Evolutionary conservation across 75 land plant species (phyloP), one percentile per base, ranked within the genome.

Genomic region (Ceratopteris richardii): DNA sequence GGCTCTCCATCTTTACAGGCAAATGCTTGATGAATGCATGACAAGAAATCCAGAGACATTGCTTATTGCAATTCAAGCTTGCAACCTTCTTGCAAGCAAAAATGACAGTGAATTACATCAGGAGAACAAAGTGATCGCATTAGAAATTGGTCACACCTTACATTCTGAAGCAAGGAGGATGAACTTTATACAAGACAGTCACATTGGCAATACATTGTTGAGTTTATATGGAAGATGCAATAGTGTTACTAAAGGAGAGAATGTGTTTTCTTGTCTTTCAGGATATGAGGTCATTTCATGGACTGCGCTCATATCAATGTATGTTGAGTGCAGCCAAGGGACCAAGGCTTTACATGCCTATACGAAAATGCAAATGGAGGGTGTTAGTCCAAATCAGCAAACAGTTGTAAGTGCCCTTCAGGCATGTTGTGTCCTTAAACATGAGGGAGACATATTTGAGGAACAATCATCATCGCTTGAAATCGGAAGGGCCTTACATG

Each of bases 1-100:
- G 26, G 63, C 63, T 9, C n/a, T 61, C 1, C 37, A 18, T 12
- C 28, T 43, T 3, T 61, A 33, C 29, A 1, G 19, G 44, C 23
- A 44, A 19, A 61, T 61, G 63, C 58, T 67, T 42, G 44, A 62
- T 4, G 53, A 7, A 26, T 64, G 65, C 23, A 61, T n/a, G 7
- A 19, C 2, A 2, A 23, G 24, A 42, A 24, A 61, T 21, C n/a
- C 20, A 42, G 22, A 33, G 22, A 43, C 63, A 29, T 43, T 61
- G 3, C 63, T 61, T 4, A 44, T 31, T 1, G 53, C 23, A 2
- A 2, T 44, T 42, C 56, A 61, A 27, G 63, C 63, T 1, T 61
- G 46, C 42, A 7, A 2, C n/a, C 20, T 24, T 51, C 43, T 57
- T 27, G 59, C 59, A 29, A 39, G 25, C 14, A 52, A 52, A 3